Conservation (phyloP, 768 basidiomycete genomes). For the Boletus tylopilopsis region DNA sequence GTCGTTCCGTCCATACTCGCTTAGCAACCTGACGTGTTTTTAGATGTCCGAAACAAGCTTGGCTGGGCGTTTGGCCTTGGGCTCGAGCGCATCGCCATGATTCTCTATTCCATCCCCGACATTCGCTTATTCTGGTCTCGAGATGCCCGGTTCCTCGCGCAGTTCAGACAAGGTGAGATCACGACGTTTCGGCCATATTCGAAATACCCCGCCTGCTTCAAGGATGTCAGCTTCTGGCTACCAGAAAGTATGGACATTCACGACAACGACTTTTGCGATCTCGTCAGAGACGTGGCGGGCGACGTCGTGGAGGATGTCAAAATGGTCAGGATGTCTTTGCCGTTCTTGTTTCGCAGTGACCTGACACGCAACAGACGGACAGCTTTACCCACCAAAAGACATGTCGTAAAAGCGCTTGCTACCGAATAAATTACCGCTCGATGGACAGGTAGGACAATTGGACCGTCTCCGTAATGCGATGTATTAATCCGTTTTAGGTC, state of each 20-base stretch:
- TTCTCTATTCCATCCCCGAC: conserved; percentile 94
- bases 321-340: conserved; percentile 46
- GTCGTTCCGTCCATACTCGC: not conserved
- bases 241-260: conserved; percentile 57
- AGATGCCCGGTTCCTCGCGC: conserved; percentile 82
- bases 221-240: conserved; percentile 95
- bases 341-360: not conserved
- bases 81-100: conserved; percentile 96
- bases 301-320: conserved; percentile 90
- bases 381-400: conserved; percentile 89
- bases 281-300: conserved; percentile 88
- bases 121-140: conserved; percentile 97
- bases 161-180: conserved; percentile 77
- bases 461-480: not conserved
- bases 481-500: conserved; percentile 47
- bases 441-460: conserved; percentile 77
- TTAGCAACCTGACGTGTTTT: conserved; percentile 8
- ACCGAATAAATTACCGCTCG: conserved; percentile 90
- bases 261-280: conserved; percentile 96
- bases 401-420: conserved; percentile 73
- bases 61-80: conserved; percentile 99
- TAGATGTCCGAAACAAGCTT: conserved; percentile 77
- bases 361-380: conserved; percentile 64
- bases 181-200: conserved; percentile 87
- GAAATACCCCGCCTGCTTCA: conserved; percentile 88